Percentiles rank a stretch among this genome's conserved stretches.
phyloP scores from a whole-genome alignment of 352 stramenopile genomes.

The Globisporangium okanoganense region DNA sequence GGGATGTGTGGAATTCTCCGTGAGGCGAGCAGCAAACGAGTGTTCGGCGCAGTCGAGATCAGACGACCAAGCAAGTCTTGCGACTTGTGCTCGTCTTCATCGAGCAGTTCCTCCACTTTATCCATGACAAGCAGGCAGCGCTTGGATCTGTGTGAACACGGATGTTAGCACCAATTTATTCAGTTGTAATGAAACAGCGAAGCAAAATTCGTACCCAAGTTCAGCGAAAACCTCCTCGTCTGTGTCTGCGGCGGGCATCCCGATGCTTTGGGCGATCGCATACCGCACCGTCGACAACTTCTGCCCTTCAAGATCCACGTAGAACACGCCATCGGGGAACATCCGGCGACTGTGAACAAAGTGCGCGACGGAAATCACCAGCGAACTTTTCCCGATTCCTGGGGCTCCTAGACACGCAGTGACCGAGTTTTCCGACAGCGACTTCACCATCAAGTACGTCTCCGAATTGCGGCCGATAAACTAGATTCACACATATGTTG shows the following conservation, averaged over 20 bases:
- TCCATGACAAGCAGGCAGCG: constrained; percentile 71
- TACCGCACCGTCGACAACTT: constrained; percentile 78
- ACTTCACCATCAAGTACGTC: constrained; percentile 77
- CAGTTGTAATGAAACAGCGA: not conserved
- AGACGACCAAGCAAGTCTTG: constrained; percentile 66
- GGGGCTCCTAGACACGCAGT: constrained; percentile 69
- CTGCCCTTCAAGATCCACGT: constrained; percentile 79
- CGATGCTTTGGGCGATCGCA: constrained; percentile 76
- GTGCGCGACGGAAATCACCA: constrained; percentile 77
- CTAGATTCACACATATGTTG: constrained; percentile 12
- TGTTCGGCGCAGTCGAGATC: constrained; percentile 66
- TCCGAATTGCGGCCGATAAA: constrained; percentile 81
- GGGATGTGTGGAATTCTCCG: constrained; percentile 68
- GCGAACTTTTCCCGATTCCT: constrained; percentile 79
- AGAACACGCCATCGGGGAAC: constrained; percentile 79
- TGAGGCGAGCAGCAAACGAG: constrained; percentile 65
- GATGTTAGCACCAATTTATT: not conserved
- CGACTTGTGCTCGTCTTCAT: constrained; percentile 70
- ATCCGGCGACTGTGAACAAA: constrained; percentile 76
- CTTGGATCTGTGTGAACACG: constrained; percentile 35
- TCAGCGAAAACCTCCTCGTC: constrained; percentile 81
- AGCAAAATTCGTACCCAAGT: constrained; percentile 29
- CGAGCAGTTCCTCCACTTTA: constrained; percentile 77
- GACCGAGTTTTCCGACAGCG: constrained; percentile 66
- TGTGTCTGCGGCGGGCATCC: constrained; percentile 64